Evolutionary conservation across 371 early-diverging fungal genomes (phyloP), one percentile per base, ranked within the genome.

Genomic region (Lichtheimia corymbifera): DNA sequence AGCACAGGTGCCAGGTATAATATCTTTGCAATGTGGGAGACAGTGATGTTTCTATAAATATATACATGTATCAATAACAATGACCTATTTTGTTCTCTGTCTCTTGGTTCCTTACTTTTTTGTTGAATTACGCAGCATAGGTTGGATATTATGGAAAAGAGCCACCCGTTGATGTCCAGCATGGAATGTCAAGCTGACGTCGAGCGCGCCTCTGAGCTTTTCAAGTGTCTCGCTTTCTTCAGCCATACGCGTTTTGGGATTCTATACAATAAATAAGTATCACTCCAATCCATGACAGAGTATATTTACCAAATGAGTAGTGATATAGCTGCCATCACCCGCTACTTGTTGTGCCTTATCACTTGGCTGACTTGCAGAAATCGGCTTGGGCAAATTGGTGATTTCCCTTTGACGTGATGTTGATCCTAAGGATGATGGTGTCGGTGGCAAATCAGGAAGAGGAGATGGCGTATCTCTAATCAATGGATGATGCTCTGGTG

Each of bases 111-210:
- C 56, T 18, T 61, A 70, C 66, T 61, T 64, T 55, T 63, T 27
- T 1, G 76, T 75, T 0, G 65, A 64, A 35, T 69, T 75, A 35
- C 72, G 64, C 24, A 78, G 53, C 17, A 67, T 63, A 3, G 70
- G 51, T 62, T 73, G 67, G 20, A 75, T 63, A 45, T 75, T 71
- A 60, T 75, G 73, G 50, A 71, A 78, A 54, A 75, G 44, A n/a
- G 66, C 66, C 41, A 71, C 64, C 5, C 56, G 62, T 22, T 70
- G 66, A 35, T 69, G 64, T 22, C 67, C 75, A 18, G 58, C 61
- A 62, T 75, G 76, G 53, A 75, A 75, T 7, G 67, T 75, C 9
- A 78, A 51, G 4, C 63, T 67, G 12, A 71, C 70, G 45, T 78
- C 79, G 14, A 78, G 66, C 4, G 73, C 70, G 15, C 65, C 61